These are phyloP conservation scores for Aspergillus carbonarius DNA, from an alignment of 2,329 filamentous ascomycete species.

Conservation along the genomic window DNA sequence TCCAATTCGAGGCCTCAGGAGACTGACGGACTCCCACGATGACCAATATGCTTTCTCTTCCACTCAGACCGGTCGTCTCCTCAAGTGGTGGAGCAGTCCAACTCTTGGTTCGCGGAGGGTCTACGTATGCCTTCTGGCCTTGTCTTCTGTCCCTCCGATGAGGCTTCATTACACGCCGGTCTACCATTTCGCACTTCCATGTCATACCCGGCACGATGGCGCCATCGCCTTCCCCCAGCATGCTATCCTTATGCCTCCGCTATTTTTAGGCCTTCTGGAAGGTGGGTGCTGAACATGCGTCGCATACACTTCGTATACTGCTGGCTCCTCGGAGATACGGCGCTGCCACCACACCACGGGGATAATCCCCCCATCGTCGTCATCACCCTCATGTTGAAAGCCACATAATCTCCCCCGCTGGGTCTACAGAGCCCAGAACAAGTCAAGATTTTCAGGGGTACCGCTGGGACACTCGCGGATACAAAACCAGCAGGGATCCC, in stretches of 20 bases:
- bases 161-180: neutral
- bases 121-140: slow-evolving; percentile 13
- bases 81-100: slow-evolving; percentile 15
- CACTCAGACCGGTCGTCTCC: slow-evolving; percentile 9
- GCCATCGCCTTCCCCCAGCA: neutral
- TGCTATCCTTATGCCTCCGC: neutral
- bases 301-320: no score
- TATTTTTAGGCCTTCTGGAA: slow-evolving; percentile 7
- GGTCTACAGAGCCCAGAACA: slow-evolving; percentile 6
- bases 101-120: slow-evolving; percentile 11
- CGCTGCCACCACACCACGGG: neutral
- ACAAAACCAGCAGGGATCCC: neutral
- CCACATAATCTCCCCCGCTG: slow-evolving; percentile 3
- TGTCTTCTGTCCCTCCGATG: neutral
- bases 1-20: slow-evolving; percentile 7
- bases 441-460: slow-evolving; percentile 27
- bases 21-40: slow-evolving; percentile 6
- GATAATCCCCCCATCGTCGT: slow-evolving; percentile 1
- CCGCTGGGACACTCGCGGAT: neutral
- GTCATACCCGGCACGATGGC: neutral
- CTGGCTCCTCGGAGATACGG: neutral
- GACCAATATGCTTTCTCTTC: neutral
- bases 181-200: neutral
- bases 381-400: slow-evolving; percentile 1
- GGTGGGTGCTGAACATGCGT: no score